Evolutionary conservation across 139 green algal species (phyloP).

Genomic region (Desmodesmus armatus): DNA sequence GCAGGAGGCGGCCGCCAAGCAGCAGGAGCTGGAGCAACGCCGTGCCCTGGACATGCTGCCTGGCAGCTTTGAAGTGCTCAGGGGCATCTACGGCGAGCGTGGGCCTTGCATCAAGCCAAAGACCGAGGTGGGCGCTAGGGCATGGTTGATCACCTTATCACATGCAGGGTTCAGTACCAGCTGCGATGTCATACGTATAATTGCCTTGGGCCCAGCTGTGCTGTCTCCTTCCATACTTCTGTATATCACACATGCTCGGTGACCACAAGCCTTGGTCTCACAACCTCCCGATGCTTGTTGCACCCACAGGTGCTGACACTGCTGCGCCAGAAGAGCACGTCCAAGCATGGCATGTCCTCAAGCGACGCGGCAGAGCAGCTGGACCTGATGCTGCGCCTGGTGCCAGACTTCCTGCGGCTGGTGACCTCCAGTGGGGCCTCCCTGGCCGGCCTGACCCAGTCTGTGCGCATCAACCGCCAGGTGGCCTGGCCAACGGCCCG

Average conservation of each 20-base stretch:
- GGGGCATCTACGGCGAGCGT: slow-evolving; percentile 36
- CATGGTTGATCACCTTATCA: too few species aligned
- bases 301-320: slow-evolving; percentile 43
- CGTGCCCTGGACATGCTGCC: slow-evolving; percentile 24
- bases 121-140: slow-evolving; percentile 31
- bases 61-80: slow-evolving; percentile 39
- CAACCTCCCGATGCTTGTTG: too few species aligned
- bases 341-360: slow-evolving; percentile 26
- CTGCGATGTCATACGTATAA: not conserved
- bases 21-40: not conserved
- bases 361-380: slow-evolving; percentile 27
- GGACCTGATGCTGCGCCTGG: slow-evolving; percentile 29
- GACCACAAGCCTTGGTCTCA: too few species aligned
- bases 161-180: not conserved
- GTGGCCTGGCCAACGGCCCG: slow-evolving; percentile 17
- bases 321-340: slow-evolving; percentile 43
- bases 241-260: too few species aligned
- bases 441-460: slow-evolving; percentile 30
- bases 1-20: not conserved
- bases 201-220: too few species aligned
- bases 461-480: slow-evolving; percentile 39
- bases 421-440: not conserved
- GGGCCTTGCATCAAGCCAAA: slow-evolving; percentile 40
- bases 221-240: too few species aligned
- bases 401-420: slow-evolving; percentile 23